Base-by-base conservation (phyloP, 352 stramenopile species). In the Globisporangium okanoganense region DNA sequence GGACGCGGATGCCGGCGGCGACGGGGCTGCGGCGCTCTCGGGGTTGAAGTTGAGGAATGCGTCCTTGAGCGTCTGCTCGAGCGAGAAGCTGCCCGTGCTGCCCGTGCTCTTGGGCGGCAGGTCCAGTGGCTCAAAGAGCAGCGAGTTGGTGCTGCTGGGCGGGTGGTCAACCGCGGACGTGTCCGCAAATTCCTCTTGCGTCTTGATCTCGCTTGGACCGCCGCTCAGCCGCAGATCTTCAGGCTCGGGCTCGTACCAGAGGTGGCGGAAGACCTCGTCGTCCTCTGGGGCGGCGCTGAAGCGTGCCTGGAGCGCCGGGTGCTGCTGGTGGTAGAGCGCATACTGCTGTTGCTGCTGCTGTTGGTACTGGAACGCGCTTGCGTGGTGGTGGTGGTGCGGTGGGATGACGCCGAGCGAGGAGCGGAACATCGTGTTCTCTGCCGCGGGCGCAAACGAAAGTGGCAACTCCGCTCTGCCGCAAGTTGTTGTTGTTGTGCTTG, bases 11-110 rank as follows among this genome's bases (percentile, higher is more conserved):
- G 9, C 18, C 14, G 49, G 49, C 4, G 59, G 64, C 9, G 63
- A 71, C 10, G 18, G 45, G 25, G 61, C 5, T 13, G 20, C 14
- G 4, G 20, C 14, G 40, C n/a, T n/a, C n/a, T 66, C 55, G 1
- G 69, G 69, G 5, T 62, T 56, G 57, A 67, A 68, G 33, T 59
- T 66, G 8, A 67, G 55, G 29, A 76, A 76, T 6, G 61, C 62
- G 43, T 76, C 69, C 48, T 68, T 72, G 36, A 76, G 56, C 35
- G 56, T 64, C 38, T 62, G 56, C 56, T 52, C 48, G 25, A 64
- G 48, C 58, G 58, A 64, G 35, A 64, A 24, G 36, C 48, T 64
- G n/a, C 58, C 60, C 0, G 51, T 65, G 41, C 51, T 64, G 38
- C 22, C 53, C 8, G 53, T 56, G 41, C 49, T 60, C 27, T 52